phyloP scores from a whole-genome alignment of 805 yeast species.

The Hanseniaspora lachancei region DNA sequence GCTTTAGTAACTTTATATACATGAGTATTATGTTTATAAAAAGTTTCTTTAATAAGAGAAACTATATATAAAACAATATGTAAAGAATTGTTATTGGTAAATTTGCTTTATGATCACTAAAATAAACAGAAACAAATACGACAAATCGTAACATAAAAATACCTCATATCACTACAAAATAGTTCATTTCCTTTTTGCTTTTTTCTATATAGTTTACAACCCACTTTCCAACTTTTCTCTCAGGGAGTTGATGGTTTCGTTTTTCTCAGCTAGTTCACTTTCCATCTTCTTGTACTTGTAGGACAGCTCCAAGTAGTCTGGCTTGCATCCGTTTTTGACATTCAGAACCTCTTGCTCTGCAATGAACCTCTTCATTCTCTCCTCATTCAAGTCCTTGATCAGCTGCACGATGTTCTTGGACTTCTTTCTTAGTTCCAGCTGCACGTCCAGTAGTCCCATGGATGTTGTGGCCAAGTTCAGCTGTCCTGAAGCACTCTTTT shows the following conservation, averaged over 20 bases:
- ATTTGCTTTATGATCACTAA: too few species aligned
- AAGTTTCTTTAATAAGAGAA: too few species aligned
- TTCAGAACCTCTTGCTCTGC: slow-evolving; percentile 59
- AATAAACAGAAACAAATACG: too few species aligned
- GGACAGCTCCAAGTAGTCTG: slow-evolving; percentile 43
- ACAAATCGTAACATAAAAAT: too few species aligned
- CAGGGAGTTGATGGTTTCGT: slow-evolving; percentile 35
- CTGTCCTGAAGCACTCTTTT: slow-evolving; percentile 11
- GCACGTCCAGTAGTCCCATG: slow-evolving; percentile 19
- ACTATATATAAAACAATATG: too few species aligned
- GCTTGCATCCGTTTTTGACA: slow-evolving; percentile 39
- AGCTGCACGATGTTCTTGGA: slow-evolving; percentile 37
- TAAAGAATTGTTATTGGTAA: too few species aligned
- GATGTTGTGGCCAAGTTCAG: neutral
- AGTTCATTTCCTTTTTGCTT: neutral
- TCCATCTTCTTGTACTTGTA: slow-evolving; percentile 44
- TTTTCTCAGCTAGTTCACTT: slow-evolving; percentile 35
- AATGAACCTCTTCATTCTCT: slow-evolving; percentile 50
- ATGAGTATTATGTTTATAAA: too few species aligned
- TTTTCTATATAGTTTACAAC: neutral
- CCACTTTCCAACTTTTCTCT: slow-evolving; percentile 17
- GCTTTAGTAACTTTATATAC: neutral
- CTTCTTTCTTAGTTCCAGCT: slow-evolving; percentile 28
- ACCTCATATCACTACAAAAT: neutral
- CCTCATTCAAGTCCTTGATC: slow-evolving; percentile 46